phyloP scores from a whole-genome alignment of 495 filamentous ascomycete species.

The Halenospora varia region DNA sequence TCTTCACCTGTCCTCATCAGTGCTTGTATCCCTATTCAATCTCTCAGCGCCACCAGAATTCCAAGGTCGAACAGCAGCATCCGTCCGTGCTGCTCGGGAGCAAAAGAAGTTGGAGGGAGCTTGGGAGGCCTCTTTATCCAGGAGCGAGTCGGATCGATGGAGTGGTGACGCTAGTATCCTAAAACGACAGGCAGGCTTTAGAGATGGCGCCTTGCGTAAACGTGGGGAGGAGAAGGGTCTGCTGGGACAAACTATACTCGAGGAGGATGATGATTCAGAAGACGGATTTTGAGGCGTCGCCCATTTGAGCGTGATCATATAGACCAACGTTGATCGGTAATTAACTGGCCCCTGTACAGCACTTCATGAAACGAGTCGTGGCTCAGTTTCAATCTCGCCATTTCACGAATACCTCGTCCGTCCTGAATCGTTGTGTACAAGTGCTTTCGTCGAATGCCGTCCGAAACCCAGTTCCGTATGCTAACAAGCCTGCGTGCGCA shows the following conservation, averaged over 20 bases:
- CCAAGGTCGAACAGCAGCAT: conserved; percentile 17
- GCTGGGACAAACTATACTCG: conserved; percentile 57
- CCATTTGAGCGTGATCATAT: no score
- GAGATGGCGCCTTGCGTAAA: conserved; percentile 28
- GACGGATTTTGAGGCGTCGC: no score
- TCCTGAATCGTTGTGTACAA: conserved; percentile 92
- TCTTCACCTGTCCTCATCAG: conserved; percentile 39
- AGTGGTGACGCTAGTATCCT: conserved; percentile 5
- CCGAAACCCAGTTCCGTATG: conserved; percentile 71
- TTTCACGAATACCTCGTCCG: conserved; percentile 87
- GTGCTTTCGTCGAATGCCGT: conserved; percentile 77
- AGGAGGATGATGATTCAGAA: conserved; percentile 51
- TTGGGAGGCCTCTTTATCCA: conserved; percentile 15
- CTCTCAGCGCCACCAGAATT: conserved; percentile 19
- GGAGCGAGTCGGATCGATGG: conserved; percentile 5
- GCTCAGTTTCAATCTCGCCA: conserved; percentile 66
- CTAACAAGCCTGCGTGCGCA: conserved; percentile 88
- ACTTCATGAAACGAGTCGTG: no score
- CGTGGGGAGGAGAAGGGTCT: conserved; percentile 33
- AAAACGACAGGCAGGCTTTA: conserved; percentile 35
- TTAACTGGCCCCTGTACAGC: no score
- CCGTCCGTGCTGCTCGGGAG: conserved; percentile 21
- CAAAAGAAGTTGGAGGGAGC: conserved; percentile 18
- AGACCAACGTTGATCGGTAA: no score
- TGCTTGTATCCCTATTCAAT: conserved; percentile 38